Base-by-base conservation (phyloP, 192 early-diverging fungal species). In the Podochytrium sp. region DNA sequence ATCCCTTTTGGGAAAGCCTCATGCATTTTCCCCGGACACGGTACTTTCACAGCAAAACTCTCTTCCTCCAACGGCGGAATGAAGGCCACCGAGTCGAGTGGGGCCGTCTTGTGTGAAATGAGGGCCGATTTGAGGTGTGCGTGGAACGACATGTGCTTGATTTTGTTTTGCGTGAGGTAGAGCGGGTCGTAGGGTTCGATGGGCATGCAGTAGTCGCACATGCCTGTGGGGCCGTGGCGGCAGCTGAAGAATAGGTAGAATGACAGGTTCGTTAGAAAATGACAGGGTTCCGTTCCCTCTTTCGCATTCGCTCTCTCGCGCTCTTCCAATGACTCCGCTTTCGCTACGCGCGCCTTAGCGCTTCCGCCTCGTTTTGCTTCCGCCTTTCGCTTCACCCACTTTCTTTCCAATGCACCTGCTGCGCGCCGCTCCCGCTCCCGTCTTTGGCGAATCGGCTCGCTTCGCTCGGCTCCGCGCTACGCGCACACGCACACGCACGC, bases 141-240 rank as follows among this genome's bases (percentile, higher is more conserved):
- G 65, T 98, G 95, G 71, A 96, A 98, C 20, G 95, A 95, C 92
- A 98, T 91, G 78, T 97, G 96, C 79, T 99, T 99, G 73, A 99
- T 97, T 74, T 91, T 91, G 74, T 98, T 90, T 73, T 92, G 83
- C 37, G 92, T 93, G 49, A 98, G 75, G 67, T 96, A 98, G n/a
- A 77, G 86, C 1, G 85, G 49, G 73, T 99, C 96, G 70, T 88
- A 99, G 18, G 97, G 97, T 85, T 97, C 90, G 43, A 96, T 77
- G 16, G 95, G 95, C 87, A 93, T 88, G 73, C 95, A 96, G 73
- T 96, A 95, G 73, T 96, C 93, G 76, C 95, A 96, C 95, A 96
- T 96, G 34, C 92, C 95, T 38, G 90, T 82, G 12, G 69, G 55
- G 29, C 90, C 85, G 77, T 96, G 95, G 38, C 87, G 89, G 76